Percentiles rank a stretch among this genome's conserved stretches.
phyloP scores from a whole-genome alignment of 352 stramenopile genomes.

The Thraustochytrium striatum region DNA sequence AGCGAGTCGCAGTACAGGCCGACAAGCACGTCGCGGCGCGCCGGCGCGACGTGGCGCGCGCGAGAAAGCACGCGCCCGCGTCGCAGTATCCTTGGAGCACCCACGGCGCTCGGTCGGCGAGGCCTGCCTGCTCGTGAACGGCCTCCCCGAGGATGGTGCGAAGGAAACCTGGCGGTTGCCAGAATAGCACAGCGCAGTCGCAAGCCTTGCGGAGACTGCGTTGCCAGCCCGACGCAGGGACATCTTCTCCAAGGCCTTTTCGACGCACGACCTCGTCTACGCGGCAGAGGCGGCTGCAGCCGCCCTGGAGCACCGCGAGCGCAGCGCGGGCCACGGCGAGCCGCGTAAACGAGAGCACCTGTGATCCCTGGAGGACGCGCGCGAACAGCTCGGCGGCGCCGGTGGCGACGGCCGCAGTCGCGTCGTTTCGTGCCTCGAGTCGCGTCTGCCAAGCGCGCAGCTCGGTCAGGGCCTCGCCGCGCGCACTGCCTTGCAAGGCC shows the following conservation, averaged over 20 bases:
- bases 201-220: slow-evolving; percentile 72
- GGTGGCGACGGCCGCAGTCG: not conserved
- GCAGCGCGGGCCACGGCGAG: slow-evolving; percentile 58
- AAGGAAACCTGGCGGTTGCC: slow-evolving; percentile 77
- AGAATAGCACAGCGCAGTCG: slow-evolving; percentile 88
- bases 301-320: slow-evolving; percentile 44
- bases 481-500: not conserved
- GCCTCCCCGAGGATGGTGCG: slow-evolving; percentile 77
- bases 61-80: not conserved
- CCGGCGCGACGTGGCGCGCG: not conserved
- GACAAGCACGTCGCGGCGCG: slow-evolving; percentile 30
- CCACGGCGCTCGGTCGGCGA: slow-evolving; percentile 48
- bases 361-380: not conserved
- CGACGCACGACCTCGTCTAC: slow-evolving; percentile 53
- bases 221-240: slow-evolving; percentile 79
- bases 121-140: slow-evolving; percentile 53
- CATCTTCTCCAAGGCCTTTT: slow-evolving; percentile 62
- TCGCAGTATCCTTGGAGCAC: slow-evolving; percentile 56
- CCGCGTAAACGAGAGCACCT: slow-evolving; percentile 43
- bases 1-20: slow-evolving; percentile 54
- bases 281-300: slow-evolving; percentile 50
- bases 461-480: not conserved
- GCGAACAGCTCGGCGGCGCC: not conserved
- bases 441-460: not conserved
- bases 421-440: not conserved